A percentile compares a stretch with the other conserved stretches of the same genome.
phyloP scores from a whole-genome alignment of 192 early-diverging fungal species.

The Coemansia sp. region DNA sequence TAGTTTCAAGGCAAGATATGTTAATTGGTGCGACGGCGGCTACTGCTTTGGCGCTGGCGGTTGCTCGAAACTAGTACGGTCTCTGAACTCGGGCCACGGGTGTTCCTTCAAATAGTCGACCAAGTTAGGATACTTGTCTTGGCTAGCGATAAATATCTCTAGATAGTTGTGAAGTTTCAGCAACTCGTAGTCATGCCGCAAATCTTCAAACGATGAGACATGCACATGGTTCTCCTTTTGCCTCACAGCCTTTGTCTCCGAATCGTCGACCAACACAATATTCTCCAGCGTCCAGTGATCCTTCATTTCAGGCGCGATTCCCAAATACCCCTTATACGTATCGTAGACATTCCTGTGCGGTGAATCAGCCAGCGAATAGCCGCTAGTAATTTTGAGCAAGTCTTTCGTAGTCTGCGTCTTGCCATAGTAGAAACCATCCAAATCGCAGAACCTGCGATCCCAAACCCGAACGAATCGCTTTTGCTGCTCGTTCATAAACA shows the following conservation, averaged over 20 bases:
- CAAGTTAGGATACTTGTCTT: conserved; percentile 17
- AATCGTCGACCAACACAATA: conserved; percentile 47
- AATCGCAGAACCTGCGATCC: conserved; percentile 59
- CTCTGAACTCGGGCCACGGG: conserved; percentile 35
- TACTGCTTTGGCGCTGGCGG: background rate
- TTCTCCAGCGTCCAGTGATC: conserved; percentile 45
- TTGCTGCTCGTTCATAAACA: conserved; percentile 38
- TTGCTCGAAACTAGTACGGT: background rate
- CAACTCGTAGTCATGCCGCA: conserved; percentile 26
- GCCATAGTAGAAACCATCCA: conserved; percentile 43
- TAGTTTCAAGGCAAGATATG: background rate
- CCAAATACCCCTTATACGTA: conserved; percentile 24
- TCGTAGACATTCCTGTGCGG: conserved; percentile 20
- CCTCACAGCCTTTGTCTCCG: conserved; percentile 37
- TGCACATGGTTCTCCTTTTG: conserved; percentile 50
- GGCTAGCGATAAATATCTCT: conserved; percentile 17
- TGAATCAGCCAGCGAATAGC: conserved; percentile 42
- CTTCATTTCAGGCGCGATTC: conserved; percentile 14
- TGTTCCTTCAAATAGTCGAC: conserved; percentile 25
- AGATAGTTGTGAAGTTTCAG: conserved; percentile 27
- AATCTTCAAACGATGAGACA: conserved; percentile 28
- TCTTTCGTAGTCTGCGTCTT: conserved; percentile 64
- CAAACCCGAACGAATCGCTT: conserved; percentile 59
- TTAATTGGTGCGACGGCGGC: background rate
- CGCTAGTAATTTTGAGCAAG: conserved; percentile 59